phyloP scores from a whole-genome alignment of 1,284 basidiomycete genomes.

The Tylopilus sp. region DNA sequence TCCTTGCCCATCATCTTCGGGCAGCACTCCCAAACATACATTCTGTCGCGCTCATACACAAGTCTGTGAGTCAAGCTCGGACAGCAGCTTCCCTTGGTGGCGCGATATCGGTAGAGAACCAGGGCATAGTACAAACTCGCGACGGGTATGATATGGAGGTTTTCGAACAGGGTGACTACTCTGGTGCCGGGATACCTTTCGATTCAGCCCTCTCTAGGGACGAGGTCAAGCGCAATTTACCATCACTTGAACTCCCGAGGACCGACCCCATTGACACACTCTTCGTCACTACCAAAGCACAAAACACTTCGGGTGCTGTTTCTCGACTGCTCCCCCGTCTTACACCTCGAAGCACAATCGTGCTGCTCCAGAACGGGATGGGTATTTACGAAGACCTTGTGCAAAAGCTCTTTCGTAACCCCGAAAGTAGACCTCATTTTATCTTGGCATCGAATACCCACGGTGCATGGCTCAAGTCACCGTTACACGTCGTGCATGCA shows the following conservation, averaged over 20 bases:
- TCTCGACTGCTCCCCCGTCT: constrained; percentile 62
- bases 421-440: constrained; percentile 75
- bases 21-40: constrained; percentile 49
- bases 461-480: constrained; percentile 57
- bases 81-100: constrained; percentile 32
- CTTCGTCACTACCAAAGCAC: constrained; percentile 81
- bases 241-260: constrained; percentile 22
- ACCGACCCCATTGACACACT: constrained; percentile 59
- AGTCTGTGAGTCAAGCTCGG: constrained; percentile 38
- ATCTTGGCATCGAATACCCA: constrained; percentile 84
- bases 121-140: constrained; percentile 42
- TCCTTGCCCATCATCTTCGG: constrained; percentile 77
- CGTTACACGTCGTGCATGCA: constrained; percentile 68
- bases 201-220: constrained; percentile 13
- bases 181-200: constrained; percentile 29
- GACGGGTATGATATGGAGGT: constrained; percentile 47
- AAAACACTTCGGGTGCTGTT: constrained; percentile 60
- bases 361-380: constrained; percentile 90
- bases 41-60: constrained; percentile 68
- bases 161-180: constrained; percentile 33
- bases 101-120: constrained; percentile 45
- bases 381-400: constrained; percentile 84
- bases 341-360: constrained; percentile 70
- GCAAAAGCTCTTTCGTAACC: constrained; percentile 68
- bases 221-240: constrained; percentile 11